A percentile compares a stretch with the other conserved stretches of the same genome.
These are phyloP conservation scores for Conringia planisiliqua DNA, from an alignment of 345 rosid genomes.

Conservation along the genomic window DNA sequence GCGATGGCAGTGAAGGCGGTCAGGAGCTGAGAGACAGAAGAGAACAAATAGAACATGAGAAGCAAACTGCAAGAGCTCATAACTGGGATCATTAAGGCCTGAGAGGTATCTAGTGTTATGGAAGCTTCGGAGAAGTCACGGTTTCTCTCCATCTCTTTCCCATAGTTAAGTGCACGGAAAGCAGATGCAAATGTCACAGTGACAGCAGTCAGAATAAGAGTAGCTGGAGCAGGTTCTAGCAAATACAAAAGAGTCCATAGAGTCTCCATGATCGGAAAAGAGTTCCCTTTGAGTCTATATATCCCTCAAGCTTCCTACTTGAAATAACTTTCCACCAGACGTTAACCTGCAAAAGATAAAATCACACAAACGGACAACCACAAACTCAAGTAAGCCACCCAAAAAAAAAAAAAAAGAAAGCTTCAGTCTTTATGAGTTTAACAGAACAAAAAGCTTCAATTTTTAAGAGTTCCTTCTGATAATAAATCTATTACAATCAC, in stretches of 20 bases:
- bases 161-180: slow-evolving; percentile 87
- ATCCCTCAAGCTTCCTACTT: slow-evolving; percentile 12
- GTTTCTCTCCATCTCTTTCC: slow-evolving; percentile 93
- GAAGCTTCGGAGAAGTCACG: slow-evolving; percentile 85
- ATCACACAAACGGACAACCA: slow-evolving; percentile 1
- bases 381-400: not conserved
- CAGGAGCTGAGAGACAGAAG: slow-evolving; percentile 86
- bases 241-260: slow-evolving; percentile 78
- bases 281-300: slow-evolving; percentile 4
- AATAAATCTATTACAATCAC: not conserved
- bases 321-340: not conserved
- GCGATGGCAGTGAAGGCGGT: slow-evolving; percentile 91
- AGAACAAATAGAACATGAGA: slow-evolving; percentile 89
- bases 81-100: slow-evolving; percentile 90
- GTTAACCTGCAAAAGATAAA: not conserved
- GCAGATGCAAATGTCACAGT: slow-evolving; percentile 90
- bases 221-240: slow-evolving; percentile 86
- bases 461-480: too few relatives aligned
- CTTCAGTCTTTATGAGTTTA: not conserved
- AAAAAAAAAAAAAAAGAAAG: not conserved
- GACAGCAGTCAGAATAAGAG: slow-evolving; percentile 81
- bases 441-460: not conserved
- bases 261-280: slow-evolving; percentile 56
- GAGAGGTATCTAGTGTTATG: slow-evolving; percentile 79
- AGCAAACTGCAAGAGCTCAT: slow-evolving; percentile 99